Base-by-base conservation (phyloP, 192 early-diverging fungal species). In the Borealophlyctis nickersoniae region DNA sequence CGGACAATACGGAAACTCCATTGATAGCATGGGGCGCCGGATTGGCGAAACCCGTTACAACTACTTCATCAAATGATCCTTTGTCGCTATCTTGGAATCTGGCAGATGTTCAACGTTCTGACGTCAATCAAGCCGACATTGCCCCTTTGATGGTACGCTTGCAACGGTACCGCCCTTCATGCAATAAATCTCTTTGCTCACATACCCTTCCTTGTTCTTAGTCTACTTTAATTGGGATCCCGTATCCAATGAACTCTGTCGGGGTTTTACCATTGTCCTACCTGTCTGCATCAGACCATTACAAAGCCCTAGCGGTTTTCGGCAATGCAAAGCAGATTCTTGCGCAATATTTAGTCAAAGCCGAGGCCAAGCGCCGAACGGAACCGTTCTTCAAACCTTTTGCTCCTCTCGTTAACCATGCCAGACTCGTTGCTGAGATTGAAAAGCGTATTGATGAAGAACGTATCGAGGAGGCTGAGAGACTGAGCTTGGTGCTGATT, bases 11-110 rank as follows among this genome's bases (percentile, higher is more conserved):
- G 3, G 81, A 89, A 53, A 98, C 95, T 13, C 95, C 95, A 4
- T 76, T 98, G 33, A 87, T 98, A 66, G 91, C 86, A 19, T 98
- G 95, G 94, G 95, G 95, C 33, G 91, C 93, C 22, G 95, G 95
- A 19, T 77, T 95, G n/a, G 76, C 83, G 7, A 71, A 74, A 51
- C 89, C 92, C 11, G 0, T n/a, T n/a, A n/a, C n/a, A n/a, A n/a
- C n/a, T n/a, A n/a, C n/a, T n/a, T n/a, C n/a, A n/a, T n/a, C n/a
- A n/a, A n/a, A 94, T 72, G 88, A 92, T 49, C 88, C 73, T 1
- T 82, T 89, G 60, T 91, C 92, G 1, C 69, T 54, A 9, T 65
- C 76, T 4, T 98, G 95, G 95, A 63, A 68, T 2, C 68, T 98
- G 7, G 69, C 62, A 28, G 76, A 74, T 31, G 66, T 82, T 9